A percentile compares a stretch with the other conserved stretches of the same genome.
These are phyloP conservation scores for Euphorbia lathyris DNA, from an alignment of 345 rosid species.

Conservation along the genomic window DNA sequence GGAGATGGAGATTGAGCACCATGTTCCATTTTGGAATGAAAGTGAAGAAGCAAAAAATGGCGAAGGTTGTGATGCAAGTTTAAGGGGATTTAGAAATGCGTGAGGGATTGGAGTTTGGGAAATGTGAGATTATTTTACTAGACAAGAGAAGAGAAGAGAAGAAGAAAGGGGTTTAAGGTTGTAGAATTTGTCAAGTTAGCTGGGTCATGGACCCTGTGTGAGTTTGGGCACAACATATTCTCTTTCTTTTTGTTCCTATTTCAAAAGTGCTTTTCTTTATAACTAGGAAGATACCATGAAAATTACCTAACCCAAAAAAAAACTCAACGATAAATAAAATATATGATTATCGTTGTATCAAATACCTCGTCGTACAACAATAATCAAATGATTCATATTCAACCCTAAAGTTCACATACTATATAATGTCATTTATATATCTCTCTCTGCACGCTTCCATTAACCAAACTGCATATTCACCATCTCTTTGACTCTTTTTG, in stretches of 20 bases:
- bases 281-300: no score
- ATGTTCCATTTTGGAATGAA: conserved; percentile 5
- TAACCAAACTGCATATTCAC: no score
- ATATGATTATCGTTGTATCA: no score
- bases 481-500: no score
- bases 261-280: background rate
- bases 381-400: no score
- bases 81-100: background rate
- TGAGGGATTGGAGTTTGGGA: background rate
- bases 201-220: background rate
- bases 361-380: no score
- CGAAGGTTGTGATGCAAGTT: background rate
- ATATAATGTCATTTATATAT: no score
- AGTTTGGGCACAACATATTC: background rate
- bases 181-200: background rate
- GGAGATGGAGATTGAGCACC: background rate
- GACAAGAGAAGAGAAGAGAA: background rate
- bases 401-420: no score
- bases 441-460: no score
- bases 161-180: background rate
- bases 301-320: no score
- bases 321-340: no score
- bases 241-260: background rate
- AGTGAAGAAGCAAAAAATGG: background rate
- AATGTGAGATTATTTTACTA: no score